Conservation (phyloP, 2,329 filamentous ascomycete genomes). For the Pseudogymnoascus destructans region DNA sequence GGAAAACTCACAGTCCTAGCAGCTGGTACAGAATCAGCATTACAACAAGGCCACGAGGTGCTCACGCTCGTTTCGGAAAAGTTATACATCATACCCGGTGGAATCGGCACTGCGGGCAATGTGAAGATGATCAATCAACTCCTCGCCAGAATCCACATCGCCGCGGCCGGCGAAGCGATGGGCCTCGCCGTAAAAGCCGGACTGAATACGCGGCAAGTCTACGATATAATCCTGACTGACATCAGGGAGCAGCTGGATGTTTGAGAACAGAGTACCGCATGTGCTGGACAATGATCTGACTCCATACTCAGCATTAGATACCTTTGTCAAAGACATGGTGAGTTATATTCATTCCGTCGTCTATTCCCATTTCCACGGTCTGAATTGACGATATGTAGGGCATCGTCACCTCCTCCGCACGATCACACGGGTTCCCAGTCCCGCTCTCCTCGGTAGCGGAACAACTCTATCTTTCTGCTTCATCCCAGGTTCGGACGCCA, state of each 20-base stretch:
- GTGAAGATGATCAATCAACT: constrained; percentile 54
- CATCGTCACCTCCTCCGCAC: constrained; percentile 20
- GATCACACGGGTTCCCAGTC: constrained; percentile 23
- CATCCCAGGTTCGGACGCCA: constrained; percentile 22
- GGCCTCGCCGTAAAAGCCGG: constrained; percentile 45
- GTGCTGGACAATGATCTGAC: constrained; percentile 27
- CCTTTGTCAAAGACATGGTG: constrained; percentile 29
- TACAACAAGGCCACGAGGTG: constrained; percentile 44
- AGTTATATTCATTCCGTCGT: constrained; percentile 1
- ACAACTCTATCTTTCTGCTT: constrained; percentile 18
- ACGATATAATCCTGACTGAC: background rate
- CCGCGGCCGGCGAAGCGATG: constrained; percentile 45
- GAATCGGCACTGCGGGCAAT: constrained; percentile 46
- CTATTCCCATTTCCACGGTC: background rate
- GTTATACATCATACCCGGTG: constrained; percentile 48
- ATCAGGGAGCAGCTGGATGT: background rate
- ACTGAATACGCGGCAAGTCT: constrained; percentile 30
- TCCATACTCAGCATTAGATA: constrained; percentile 27
- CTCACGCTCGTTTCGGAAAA: constrained; percentile 52
- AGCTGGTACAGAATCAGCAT: constrained; percentile 41
- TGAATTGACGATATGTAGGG: constrained; percentile 2
- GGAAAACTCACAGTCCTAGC: constrained; percentile 69
- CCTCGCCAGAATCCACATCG: constrained; percentile 49
- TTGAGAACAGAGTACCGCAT: background rate
- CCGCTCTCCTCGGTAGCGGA: constrained; percentile 24